phyloP scores from a whole-genome alignment of 2,329 filamentous ascomycete species.

The Bipolaris zeicola region DNA sequence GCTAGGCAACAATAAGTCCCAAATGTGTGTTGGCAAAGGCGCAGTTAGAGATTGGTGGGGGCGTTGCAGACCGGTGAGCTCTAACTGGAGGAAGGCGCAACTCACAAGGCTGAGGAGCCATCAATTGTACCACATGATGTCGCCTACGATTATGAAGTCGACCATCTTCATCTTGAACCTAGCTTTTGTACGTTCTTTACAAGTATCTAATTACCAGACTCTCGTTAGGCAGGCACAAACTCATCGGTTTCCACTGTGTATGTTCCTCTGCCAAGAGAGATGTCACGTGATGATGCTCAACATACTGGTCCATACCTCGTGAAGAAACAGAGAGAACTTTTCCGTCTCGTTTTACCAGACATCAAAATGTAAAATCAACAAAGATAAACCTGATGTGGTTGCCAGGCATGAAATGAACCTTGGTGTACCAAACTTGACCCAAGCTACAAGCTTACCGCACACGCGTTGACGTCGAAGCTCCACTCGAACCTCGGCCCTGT shows the following conservation, averaged over 20 bases:
- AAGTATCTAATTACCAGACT: too few species aligned
- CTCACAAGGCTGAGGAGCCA: too few species aligned
- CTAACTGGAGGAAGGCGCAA: too few species aligned
- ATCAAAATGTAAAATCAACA: too few species aligned
- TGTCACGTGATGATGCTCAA: too few species aligned
- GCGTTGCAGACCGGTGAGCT: neutral
- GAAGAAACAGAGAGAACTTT: too few species aligned
- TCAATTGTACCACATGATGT: neutral
- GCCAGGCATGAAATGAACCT: neutral
- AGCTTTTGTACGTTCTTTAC: too few species aligned
- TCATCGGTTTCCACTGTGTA: neutral
- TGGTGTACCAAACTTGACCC: neutral
- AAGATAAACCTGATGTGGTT: neutral
- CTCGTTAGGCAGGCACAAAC: neutral
- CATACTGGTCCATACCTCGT: too few species aligned
- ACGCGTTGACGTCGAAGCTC: constrained; percentile 1
- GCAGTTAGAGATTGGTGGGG: neutral
- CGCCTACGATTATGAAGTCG: neutral
- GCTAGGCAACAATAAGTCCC: neutral
- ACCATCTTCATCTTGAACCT: neutral
- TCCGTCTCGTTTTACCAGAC: too few species aligned
- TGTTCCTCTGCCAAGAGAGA: neutral
- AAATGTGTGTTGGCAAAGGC: neutral
- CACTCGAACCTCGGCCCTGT: constrained; percentile 12
- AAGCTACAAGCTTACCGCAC: neutral